Percentiles rank a stretch among this genome's conserved stretches.
phyloP scores from a whole-genome alignment of 768 basidiomycete genomes.

The Hygrophorus pudorinus region DNA sequence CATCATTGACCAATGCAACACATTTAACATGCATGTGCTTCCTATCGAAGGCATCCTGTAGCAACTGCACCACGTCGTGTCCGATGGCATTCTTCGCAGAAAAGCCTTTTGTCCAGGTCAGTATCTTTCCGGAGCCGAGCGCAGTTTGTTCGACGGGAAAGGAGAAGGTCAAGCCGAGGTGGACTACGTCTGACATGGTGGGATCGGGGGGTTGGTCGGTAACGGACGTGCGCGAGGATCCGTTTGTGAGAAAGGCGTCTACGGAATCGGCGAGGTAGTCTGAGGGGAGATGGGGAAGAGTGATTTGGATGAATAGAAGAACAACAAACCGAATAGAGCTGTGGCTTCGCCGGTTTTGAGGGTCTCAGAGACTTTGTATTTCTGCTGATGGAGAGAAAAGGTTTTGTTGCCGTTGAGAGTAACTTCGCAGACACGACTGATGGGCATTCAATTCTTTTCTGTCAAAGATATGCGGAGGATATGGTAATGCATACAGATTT shows the following conservation, averaged over 20 bases:
- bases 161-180: constrained; percentile 90
- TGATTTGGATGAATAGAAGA: constrained; percentile 4
- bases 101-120: constrained; percentile 95
- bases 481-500: constrained; percentile 61
- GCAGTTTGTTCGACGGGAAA: constrained; percentile 98
- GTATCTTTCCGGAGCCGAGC: constrained; percentile 76
- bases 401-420: constrained; percentile 82
- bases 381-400: constrained; percentile 87
- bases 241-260: constrained; percentile 79
- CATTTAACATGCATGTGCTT: constrained; percentile 78
- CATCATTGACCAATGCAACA: constrained; percentile 78
- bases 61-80: constrained; percentile 67
- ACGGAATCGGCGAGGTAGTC: constrained; percentile 98
- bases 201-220: constrained; percentile 11
- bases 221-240: constrained; percentile 35
- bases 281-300: constrained; percentile 20
- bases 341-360: constrained; percentile 90
- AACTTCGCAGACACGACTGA: constrained; percentile 91
- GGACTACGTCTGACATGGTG: constrained; percentile 25
- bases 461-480: neutral
- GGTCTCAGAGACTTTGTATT: constrained; percentile 90
- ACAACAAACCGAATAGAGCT: constrained; percentile 65
- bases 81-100: constrained; percentile 70
- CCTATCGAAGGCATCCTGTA: constrained; percentile 73
- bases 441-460: constrained; percentile 4